Base-by-base conservation (phyloP, 345 rosid species). In the Rhodamnia argentea region DNA sequence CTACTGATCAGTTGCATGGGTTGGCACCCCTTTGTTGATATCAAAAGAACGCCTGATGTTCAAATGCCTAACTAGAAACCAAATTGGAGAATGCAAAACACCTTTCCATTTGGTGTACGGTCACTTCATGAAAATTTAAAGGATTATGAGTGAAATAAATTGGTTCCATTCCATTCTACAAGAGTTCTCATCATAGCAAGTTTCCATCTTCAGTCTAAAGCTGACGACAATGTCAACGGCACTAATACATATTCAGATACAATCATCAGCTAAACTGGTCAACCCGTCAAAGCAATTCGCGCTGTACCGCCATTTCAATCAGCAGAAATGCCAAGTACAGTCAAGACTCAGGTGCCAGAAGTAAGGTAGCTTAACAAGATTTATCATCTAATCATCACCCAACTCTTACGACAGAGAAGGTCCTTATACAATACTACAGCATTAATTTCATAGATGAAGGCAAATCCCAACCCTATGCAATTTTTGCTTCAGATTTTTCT, bases 261-360 rank as follows among this genome's bases (percentile, higher is more conserved):
- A 62, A 62, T 23, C 12, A 9, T 56, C 60, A 56, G 60, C 78
- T 70, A 70, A 70, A 37, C 24, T 32, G 24, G 26, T 70, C 78
- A 2, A 70, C 10, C 14, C 2, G 1, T 37, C 78, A 32, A 16
- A 37, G 78, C 78, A 70, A 18, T 70, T 32, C 44, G 32, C 47
- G 37, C 1, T 0, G 24, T 0, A 32, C 47, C 1, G 4, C 47
- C 24, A 70, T 32, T 37, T 32, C 47, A 37, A 32, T 40, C 2
- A 4, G 78, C 78, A 70, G 40, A 70, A 70, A 32, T 70, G 47
- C 47, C 13, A 4, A 37, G 47, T 70, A 32, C 13, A 16, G 47
- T 70, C 78, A 37, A 70, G 47, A 37, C 78, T 70, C 24, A 37
- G 13, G 78, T 70, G 78, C 78, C 9, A 32, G 78, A 70, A 70